phyloP scores from a whole-genome alignment of 2,329 filamentous ascomycete genomes.

The Nigrospora sphaerica region DNA sequence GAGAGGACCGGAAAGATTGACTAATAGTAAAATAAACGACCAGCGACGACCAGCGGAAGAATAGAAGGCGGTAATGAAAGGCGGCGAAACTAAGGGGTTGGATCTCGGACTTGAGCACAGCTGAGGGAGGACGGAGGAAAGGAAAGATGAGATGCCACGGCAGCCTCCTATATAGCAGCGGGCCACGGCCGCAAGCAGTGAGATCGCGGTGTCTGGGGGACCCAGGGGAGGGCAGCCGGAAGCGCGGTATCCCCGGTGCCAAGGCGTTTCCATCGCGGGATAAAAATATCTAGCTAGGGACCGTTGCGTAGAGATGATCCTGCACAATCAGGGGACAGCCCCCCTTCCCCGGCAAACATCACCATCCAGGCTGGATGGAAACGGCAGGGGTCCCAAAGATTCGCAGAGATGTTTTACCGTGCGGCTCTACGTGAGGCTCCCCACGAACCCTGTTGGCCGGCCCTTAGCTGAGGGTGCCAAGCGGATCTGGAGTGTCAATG shows the following conservation, averaged over 20 bases:
- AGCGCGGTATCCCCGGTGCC: conserved; percentile 9
- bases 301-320: not conserved
- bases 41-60: conserved; percentile 27
- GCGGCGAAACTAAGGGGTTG: conserved; percentile 10
- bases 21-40: conserved; percentile 22
- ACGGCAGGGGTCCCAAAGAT: not conserved
- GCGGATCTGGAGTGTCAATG: conserved; percentile 18
- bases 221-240: not conserved
- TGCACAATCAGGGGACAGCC: not conserved
- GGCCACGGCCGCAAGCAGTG: not conserved
- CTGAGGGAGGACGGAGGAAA: conserved; percentile 12
- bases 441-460: not conserved
- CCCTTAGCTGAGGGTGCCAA: conserved; percentile 23
- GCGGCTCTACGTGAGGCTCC: not conserved
- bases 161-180: conserved; percentile 22
- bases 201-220: not conserved
- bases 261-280: conserved; percentile 16
- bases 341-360: not conserved
- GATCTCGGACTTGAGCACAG: conserved; percentile 25
- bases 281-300: conserved; percentile 14
- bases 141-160: conserved; percentile 4
- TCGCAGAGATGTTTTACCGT: no score
- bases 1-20: conserved; percentile 9
- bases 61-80: conserved; percentile 12
- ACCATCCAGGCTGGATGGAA: not conserved